Percentiles rank a stretch among this genome's conserved stretches.
These are phyloP conservation scores for Apiotrichum siamense DNA, from an alignment of 1,284 basidiomycete genomes.

Conservation along the genomic window DNA sequence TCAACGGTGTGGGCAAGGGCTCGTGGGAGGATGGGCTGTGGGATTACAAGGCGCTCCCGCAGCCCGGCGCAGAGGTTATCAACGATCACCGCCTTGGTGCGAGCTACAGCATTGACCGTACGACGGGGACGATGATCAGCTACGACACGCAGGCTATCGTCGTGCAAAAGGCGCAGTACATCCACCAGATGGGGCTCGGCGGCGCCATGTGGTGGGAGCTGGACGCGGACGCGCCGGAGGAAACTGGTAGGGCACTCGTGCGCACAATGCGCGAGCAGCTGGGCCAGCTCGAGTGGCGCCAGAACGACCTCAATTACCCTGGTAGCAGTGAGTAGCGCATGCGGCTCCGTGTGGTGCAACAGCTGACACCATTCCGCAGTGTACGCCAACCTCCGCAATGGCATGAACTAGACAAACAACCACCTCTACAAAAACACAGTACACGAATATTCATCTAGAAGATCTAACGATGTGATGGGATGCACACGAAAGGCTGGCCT, in stretches of 20 bases:
- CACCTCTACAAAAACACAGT: not conserved
- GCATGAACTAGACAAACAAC: conserved; percentile 8
- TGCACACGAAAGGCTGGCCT: no score
- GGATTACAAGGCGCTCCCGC: conserved; percentile 70
- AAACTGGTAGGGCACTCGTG: conserved; percentile 28
- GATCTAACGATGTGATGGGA: not conserved
- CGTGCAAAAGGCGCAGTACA: conserved; percentile 67
- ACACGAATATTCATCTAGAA: no score
- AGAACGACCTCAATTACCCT: conserved; percentile 39
- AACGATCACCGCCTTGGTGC: conserved; percentile 70
- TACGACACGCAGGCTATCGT: conserved; percentile 77
- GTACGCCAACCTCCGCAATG: conserved; percentile 20
- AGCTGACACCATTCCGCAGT: conserved; percentile 4
- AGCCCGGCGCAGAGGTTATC: conserved; percentile 58
- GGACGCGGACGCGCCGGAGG: conserved; percentile 35
- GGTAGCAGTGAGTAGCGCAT: conserved; percentile 32
- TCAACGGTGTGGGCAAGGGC: conserved; percentile 59
- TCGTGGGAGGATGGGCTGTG: conserved; percentile 45
- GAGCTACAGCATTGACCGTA: conserved; percentile 68
- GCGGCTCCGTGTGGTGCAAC: not conserved
- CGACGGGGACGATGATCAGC: conserved; percentile 56
- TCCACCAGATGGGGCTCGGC: conserved; percentile 58
- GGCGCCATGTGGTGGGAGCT: conserved; percentile 75
- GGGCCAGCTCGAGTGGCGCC: conserved; percentile 31
- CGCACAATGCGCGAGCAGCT: conserved; percentile 28